phyloP scores from a whole-genome alignment of 2,329 filamentous ascomycete species.

The Colletotrichum abscissum region DNA sequence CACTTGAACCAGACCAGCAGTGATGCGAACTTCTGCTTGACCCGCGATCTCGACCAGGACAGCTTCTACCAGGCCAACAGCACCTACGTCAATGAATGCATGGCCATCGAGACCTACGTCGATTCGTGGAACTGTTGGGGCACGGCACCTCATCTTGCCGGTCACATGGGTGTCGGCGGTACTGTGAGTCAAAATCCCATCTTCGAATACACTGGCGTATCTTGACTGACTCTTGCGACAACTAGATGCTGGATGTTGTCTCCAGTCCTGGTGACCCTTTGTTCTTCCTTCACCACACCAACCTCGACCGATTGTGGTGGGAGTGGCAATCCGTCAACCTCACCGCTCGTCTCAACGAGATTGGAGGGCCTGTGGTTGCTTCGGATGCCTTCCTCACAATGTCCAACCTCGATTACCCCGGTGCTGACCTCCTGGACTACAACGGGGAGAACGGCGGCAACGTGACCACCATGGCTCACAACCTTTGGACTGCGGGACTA shows the following conservation, averaged over 20 bases:
- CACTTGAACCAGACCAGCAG: not conserved
- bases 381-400: not conserved
- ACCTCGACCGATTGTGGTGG: constrained; percentile 11
- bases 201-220: not conserved
- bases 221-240: not conserved
- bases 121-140: no score
- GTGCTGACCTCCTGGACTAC: no score
- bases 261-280: not conserved
- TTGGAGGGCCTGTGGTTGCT: not conserved
- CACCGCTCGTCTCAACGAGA: not conserved
- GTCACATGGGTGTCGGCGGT: no score
- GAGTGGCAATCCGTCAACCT: constrained; percentile 26
- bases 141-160: no score
- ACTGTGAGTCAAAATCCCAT: not conserved
- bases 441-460: no score
- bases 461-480: no score
- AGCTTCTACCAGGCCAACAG: not conserved
- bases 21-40: not conserved
- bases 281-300: constrained; percentile 15
- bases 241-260: not conserved
- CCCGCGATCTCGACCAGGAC: not conserved
- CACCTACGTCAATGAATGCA: no score
- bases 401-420: no score
- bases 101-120: no score
- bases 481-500: no score